These are phyloP conservation scores for Penicillium sp. DNA, from an alignment of 2,329 filamentous ascomycete species.

Conservation along the genomic window DNA sequence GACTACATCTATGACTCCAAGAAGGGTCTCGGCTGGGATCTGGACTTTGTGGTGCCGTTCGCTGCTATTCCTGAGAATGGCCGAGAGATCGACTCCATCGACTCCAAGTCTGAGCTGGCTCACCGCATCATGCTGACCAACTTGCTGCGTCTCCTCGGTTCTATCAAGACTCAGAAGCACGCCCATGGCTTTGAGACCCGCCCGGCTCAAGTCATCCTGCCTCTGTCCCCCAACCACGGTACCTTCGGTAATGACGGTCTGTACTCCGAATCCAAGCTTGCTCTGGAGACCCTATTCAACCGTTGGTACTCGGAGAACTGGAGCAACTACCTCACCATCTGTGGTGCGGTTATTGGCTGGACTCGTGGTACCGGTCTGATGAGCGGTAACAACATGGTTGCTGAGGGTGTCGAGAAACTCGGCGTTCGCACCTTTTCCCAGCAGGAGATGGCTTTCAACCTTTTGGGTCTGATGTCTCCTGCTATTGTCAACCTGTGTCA, in stretches of 20 bases:
- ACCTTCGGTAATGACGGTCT: conserved; percentile 97
- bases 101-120: conserved; percentile 95
- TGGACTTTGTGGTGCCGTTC: conserved; percentile 94
- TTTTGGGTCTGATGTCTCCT: conserved; percentile 93
- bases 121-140: conserved; percentile 99
- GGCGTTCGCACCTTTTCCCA: conserved; percentile 98
- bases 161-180: conserved; percentile 87
- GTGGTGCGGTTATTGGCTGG: conserved; percentile 98
- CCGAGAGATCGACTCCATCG: conserved; percentile 93
- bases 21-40: conserved; percentile 95
- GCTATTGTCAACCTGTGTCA: conserved; percentile 94
- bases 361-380: conserved; percentile 97
- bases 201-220: conserved; percentile 93
- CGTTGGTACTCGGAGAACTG: conserved; percentile 97
- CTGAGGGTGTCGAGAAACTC: conserved; percentile 93
- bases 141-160: conserved; percentile 84
- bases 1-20: conserved; percentile 97
- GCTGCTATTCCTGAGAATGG: conserved; percentile 97
- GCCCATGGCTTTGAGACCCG: conserved; percentile 88
- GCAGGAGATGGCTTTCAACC: conserved; percentile 99
- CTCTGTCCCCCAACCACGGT: conserved; percentile 95
- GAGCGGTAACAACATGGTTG: conserved; percentile 96
- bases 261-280: conserved; percentile 97
- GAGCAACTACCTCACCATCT: conserved; percentile 97
- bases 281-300: conserved; percentile 95